Evolutionary conservation across 1,284 basidiomycete species (phyloP).

Genomic region (Tausonia pullulans): DNA sequence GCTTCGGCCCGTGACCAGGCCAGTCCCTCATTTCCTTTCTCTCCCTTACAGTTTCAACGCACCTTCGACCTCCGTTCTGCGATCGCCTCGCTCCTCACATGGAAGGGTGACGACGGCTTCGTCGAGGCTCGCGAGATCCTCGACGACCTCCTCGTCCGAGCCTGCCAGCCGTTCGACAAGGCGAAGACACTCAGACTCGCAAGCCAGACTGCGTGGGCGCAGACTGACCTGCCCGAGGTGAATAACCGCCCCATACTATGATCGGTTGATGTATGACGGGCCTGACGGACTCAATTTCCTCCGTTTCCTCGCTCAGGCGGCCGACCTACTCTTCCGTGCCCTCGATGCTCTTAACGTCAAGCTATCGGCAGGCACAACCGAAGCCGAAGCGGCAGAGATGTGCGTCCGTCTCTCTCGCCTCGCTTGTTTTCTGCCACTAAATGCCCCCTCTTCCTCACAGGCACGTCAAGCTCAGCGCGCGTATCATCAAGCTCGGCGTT

Average conservation of each 20-base stretch:
- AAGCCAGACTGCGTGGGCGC: too few species aligned
- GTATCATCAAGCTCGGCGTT: neutral
- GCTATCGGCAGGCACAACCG: slow-evolving; percentile 37
- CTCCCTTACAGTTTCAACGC: slow-evolving; percentile 26
- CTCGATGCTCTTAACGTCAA: slow-evolving; percentile 51
- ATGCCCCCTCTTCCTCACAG: too few species aligned
- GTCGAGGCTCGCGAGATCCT: too few species aligned
- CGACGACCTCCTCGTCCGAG: too few species aligned
- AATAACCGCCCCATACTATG: too few species aligned
- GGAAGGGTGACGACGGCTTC: slow-evolving; percentile 42
- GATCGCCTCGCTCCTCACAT: slow-evolving; percentile 43
- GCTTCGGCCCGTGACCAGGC: neutral
- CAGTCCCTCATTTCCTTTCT: neutral
- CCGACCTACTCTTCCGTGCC: slow-evolving; percentile 35
- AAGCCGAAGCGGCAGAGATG: slow-evolving; percentile 47
- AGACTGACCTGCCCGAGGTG: too few species aligned
- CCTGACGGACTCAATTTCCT: too few species aligned
- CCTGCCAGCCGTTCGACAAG: too few species aligned
- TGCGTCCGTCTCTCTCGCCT: slow-evolving; percentile 18
- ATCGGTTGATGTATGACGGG: too few species aligned
- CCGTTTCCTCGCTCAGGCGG: too few species aligned
- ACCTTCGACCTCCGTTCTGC: slow-evolving; percentile 41
- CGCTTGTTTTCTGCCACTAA: too few species aligned
- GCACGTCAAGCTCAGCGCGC: slow-evolving; percentile 43
- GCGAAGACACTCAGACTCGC: too few species aligned